phyloP scores from a whole-genome alignment of 179 eudicot species.

The Amaranthus tricolor region DNA sequence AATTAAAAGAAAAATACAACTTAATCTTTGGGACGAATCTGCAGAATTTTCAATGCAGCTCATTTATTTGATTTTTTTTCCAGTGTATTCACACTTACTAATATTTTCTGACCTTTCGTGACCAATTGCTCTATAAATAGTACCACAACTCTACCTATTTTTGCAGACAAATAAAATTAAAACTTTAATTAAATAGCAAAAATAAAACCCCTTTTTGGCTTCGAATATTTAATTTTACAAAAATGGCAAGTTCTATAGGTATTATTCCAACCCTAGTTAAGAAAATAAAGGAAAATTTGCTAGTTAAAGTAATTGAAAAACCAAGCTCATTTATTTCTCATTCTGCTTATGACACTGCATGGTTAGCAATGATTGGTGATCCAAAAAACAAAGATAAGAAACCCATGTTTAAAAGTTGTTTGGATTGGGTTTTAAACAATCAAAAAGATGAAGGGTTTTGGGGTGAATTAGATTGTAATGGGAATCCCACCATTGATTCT shows the following conservation, averaged over 20 bases:
- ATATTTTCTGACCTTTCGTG: too few species aligned
- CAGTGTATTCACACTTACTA: too few species aligned
- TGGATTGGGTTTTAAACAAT: constrained; percentile 20
- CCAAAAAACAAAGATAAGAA: neutral
- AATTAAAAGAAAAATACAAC: too few species aligned
- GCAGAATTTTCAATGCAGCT: too few species aligned
- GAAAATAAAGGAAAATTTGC: neutral
- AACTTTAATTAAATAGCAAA: too few species aligned
- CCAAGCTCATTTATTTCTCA: constrained; percentile 5
- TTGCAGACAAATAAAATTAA: too few species aligned
- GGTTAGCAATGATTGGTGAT: constrained; percentile 24
- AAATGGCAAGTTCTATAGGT: constrained; percentile 5
- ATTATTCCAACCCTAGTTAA: neutral
- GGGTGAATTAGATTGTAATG: constrained; percentile 20
- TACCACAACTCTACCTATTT: too few species aligned
- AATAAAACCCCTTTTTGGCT: neutral
- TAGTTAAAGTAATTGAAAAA: neutral
- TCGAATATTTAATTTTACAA: neutral
- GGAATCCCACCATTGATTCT: constrained; percentile 25
- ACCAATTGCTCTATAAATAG: too few species aligned
- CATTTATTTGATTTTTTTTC: too few species aligned
- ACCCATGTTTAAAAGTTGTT: constrained; percentile 20
- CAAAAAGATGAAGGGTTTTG: constrained; percentile 21
- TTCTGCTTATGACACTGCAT: constrained; percentile 29
- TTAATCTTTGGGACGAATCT: too few species aligned